These are phyloP conservation scores for Nadsonia fulvescens DNA, from an alignment of 805 yeast genomes.

Conservation along the genomic window DNA sequence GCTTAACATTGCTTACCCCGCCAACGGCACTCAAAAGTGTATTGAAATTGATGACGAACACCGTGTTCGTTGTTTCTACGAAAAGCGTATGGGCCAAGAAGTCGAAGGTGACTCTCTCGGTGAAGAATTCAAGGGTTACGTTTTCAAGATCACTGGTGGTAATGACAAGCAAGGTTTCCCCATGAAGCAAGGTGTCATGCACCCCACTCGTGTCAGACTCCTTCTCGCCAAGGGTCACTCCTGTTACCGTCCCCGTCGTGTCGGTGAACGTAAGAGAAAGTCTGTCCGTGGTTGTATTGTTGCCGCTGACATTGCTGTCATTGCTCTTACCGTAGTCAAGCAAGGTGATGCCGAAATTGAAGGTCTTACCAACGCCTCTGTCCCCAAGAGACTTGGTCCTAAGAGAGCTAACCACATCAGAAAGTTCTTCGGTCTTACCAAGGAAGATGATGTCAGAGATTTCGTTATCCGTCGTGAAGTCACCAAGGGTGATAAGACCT, in stretches of 20 bases:
- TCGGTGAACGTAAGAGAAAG: constrained; percentile 99
- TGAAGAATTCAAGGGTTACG: constrained; percentile 98
- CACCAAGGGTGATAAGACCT: constrained; percentile 93
- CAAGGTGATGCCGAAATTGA: constrained; percentile 93
- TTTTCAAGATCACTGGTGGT: constrained; percentile 98
- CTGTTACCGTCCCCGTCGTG: constrained; percentile 99
- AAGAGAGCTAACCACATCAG: constrained; percentile 99
- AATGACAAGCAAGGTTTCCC: constrained; percentile 99
- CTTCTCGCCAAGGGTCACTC: constrained; percentile 86
- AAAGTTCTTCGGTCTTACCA: constrained; percentile 96
- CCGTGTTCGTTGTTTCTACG: constrained; percentile 95
- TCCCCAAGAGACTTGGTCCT: constrained; percentile 99
- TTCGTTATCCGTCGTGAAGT: constrained; percentile 97
- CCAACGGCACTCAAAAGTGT: constrained; percentile 98
- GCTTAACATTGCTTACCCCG: constrained; percentile 99
- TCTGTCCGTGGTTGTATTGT: constrained; percentile 99
- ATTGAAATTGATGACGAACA: constrained; percentile 98
- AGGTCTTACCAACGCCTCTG: constrained; percentile 86
- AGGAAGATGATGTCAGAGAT: constrained; percentile 80
- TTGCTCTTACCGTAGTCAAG: constrained; percentile 84
- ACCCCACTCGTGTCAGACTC: constrained; percentile 98
- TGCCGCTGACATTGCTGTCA: constrained; percentile 89
- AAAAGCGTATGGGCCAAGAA: constrained; percentile 99
- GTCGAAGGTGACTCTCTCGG: constrained; percentile 97
- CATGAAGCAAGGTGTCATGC: constrained; percentile 99